A percentile compares a stretch with the other conserved stretches of the same genome.
Evolutionary conservation across 805 yeast species (phyloP).

Genomic region (Wickerhamomyces bisporus): DNA sequence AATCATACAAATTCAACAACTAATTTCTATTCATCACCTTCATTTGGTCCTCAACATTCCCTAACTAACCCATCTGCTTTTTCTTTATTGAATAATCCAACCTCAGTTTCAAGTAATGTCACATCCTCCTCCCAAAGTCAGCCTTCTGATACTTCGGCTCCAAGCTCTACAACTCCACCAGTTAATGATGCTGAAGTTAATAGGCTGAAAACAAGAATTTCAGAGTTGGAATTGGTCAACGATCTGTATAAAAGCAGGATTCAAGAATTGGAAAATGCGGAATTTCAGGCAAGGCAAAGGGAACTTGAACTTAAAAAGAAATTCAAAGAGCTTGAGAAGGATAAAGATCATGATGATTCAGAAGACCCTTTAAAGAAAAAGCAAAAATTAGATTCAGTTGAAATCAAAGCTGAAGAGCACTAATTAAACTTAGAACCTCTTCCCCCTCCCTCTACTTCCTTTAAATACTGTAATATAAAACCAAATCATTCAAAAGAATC

Average conservation of each 20-base stretch:
- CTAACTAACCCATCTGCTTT: constrained; percentile 24
- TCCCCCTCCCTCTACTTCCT: no score
- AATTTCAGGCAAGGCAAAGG: constrained; percentile 9
- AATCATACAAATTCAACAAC: constrained; percentile 10
- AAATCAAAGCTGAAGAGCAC: no score
- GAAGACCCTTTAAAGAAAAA: constrained; percentile 13
- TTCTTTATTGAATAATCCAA: constrained; percentile 10
- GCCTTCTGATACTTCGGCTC: background rate
- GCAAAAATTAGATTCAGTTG: constrained; percentile 13
- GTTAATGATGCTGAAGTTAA: constrained; percentile 29
- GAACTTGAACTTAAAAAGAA: constrained; percentile 12
- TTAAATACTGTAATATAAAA: no score
- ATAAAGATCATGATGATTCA: constrained; percentile 6
- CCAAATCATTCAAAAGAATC: no score
- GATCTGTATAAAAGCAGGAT: constrained; percentile 83
- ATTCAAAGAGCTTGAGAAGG: constrained; percentile 8
- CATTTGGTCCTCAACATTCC: constrained; percentile 40
- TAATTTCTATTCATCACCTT: constrained; percentile 33
- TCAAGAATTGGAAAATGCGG: constrained; percentile 57
- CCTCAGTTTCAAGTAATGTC: constrained; percentile 5
- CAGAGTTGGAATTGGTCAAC: constrained; percentile 86
- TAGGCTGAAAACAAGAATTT: constrained; percentile 65
- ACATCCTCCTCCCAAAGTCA: constrained; percentile 4
- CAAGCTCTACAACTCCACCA: constrained; percentile 1
- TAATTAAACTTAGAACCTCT: no score